These are phyloP conservation scores for Lachnum nothofagi DNA, from an alignment of 2,329 filamentous ascomycete species.

Conservation along the genomic window DNA sequence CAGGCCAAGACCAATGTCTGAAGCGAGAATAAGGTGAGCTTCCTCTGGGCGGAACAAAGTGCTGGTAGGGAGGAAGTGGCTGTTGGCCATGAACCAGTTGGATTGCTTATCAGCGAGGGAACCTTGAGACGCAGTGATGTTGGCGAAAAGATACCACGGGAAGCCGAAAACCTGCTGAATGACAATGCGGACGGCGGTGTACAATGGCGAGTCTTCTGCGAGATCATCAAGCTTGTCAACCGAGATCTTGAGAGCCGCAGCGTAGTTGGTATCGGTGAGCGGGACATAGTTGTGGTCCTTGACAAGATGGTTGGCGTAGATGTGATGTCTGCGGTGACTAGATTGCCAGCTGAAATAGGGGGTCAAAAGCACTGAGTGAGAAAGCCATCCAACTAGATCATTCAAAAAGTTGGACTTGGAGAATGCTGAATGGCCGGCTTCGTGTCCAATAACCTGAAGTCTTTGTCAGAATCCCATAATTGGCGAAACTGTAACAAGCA, in stretches of 20 bases:
- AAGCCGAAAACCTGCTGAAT: slow-evolving; percentile 84
- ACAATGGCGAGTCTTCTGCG: slow-evolving; percentile 84
- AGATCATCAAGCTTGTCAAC: slow-evolving; percentile 78
- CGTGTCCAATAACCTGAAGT: slow-evolving; percentile 88
- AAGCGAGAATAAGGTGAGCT: slow-evolving; percentile 74
- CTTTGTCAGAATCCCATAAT: neutral
- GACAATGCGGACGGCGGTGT: slow-evolving; percentile 66
- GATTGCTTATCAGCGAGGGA: slow-evolving; percentile 87
- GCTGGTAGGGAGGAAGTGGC: slow-evolving; percentile 84
- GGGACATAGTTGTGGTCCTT: slow-evolving; percentile 97
- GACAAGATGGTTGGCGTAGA: slow-evolving; percentile 90
- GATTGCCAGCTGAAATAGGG: slow-evolving; percentile 99
- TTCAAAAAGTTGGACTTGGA: slow-evolving; percentile 80
- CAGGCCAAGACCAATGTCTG: slow-evolving; percentile 68
- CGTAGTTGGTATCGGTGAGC: slow-evolving; percentile 74
- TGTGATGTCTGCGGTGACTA: slow-evolving; percentile 97
- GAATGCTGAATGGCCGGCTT: slow-evolving; percentile 93
- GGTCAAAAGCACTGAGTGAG: slow-evolving; percentile 79
- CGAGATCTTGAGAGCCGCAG: slow-evolving; percentile 63
- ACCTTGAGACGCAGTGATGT: slow-evolving; percentile 93
- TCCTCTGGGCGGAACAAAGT: slow-evolving; percentile 87
- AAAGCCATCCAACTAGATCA: slow-evolving; percentile 82
- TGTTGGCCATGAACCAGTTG: slow-evolving; percentile 71
- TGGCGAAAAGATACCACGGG: slow-evolving; percentile 82
- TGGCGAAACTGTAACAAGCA: neutral